Evolutionary conservation across 2,329 filamentous ascomycete genomes (phyloP), one percentile per base, ranked within the genome.

Genomic region (Claviceps capensis): DNA sequence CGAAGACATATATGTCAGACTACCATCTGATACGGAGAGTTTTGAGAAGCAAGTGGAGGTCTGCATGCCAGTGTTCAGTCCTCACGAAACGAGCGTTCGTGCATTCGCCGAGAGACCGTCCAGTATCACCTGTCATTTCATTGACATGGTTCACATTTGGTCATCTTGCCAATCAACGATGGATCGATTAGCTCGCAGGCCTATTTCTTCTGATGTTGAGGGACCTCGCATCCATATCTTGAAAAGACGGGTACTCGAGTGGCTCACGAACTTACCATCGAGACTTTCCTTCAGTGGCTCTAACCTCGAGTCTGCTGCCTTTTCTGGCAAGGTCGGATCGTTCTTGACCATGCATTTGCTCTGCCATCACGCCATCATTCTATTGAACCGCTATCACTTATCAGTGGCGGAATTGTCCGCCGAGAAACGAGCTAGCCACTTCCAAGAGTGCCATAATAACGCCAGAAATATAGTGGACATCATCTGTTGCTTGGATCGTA

Each of bases 311-410:
- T 68, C 70, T 34, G 78, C 76, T 43, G 72, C 78, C 6, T 66
- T 72, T 34, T 75, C 76, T 26, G 78, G 67, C 16, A 66, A 76
- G 57, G 69, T 76, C 1, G 80, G 80, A 5, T 73, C 74, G 0
- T 83, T 82, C 60, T 67, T 85, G 51, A 77, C 76, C 1, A 76
- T 85, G 64, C 83, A 87, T 62, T 69, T 83, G 30, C 68, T 86
- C n/a, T 83, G 83, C 62, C 76, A 84, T 61, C 75, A 79, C 47
- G 74, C 80, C 0, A 66, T 80, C 59, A 76, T 86, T 65, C 81
- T 81, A 57, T 69, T 86, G 34, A 82, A 84, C 58, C 76, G 85
- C 41, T 77, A 84, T 59, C 73, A 74, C 13, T 70, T 72, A 9
- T 66, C 69, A 13, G 60, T 57, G 5, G 56, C 53, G 11, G 66